A percentile compares a stretch with the other conserved stretches of the same genome.
phyloP scores from a whole-genome alignment of 2,329 filamentous ascomycete genomes.

The Penicillium expansum region DNA sequence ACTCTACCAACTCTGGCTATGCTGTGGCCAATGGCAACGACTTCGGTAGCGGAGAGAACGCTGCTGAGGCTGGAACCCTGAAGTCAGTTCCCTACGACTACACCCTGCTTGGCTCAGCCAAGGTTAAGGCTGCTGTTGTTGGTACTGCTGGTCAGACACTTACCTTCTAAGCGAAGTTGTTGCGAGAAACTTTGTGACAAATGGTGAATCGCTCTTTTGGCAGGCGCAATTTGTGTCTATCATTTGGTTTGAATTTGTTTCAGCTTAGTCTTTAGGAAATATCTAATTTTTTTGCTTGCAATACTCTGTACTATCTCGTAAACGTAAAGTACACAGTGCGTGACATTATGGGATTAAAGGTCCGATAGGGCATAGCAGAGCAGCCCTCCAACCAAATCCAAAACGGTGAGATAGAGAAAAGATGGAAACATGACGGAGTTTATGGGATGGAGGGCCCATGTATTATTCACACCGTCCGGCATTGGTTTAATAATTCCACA shows the following conservation, averaged over 20 bases:
- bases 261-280: background rate
- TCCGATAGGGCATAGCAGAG: background rate
- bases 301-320: background rate
- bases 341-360: background rate
- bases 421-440: too few relatives aligned
- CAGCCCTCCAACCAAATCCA: background rate
- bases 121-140: conserved; percentile 47
- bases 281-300: background rate
- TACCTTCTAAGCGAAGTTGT: conserved; percentile 25
- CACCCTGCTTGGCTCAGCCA: conserved; percentile 50
- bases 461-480: background rate
- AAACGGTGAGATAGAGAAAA: background rate
- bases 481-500: background rate
- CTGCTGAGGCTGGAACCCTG: conserved; percentile 52
- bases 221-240: background rate
- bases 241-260: background rate
- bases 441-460: background rate
- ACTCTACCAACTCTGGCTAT: conserved; percentile 48
- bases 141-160: conserved; percentile 37
- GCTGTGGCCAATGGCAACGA: conserved; percentile 48
- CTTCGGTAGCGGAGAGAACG: conserved; percentile 49
- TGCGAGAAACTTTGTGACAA: background rate
- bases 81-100: conserved; percentile 55
- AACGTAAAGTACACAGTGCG: too few relatives aligned
- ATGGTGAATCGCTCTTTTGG: background rate